These are phyloP conservation scores for Xerophyta viscosa DNA, from an alignment of 106 monocot species.

Conservation along the genomic window DNA sequence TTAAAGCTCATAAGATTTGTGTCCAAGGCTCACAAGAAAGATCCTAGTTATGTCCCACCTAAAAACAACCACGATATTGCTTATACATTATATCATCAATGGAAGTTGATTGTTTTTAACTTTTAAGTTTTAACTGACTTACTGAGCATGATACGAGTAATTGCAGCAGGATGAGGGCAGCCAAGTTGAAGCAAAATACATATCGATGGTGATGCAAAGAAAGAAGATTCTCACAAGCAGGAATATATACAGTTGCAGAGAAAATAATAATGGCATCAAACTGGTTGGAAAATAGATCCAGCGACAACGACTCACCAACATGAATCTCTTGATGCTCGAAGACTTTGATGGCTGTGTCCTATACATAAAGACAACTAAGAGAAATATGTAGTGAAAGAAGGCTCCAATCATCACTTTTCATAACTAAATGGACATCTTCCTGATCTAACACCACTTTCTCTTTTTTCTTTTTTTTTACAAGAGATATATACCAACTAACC, in stretches of 20 bases:
- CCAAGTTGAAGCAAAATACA: background rate
- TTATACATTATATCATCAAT: background rate
- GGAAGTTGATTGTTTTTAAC: too few species aligned
- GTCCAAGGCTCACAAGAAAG: background rate
- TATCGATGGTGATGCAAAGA: too few species aligned
- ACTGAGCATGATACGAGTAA: too few species aligned
- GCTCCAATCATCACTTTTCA: too few species aligned
- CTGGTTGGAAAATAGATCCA: background rate
- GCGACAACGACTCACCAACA: background rate
- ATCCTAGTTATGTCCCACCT: background rate
- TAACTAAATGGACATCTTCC: too few species aligned
- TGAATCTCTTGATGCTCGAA: background rate
- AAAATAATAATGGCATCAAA: background rate
- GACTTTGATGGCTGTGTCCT: background rate
- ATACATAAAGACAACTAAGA: background rate
- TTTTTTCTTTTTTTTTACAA: too few species aligned
- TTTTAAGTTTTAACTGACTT: too few species aligned
- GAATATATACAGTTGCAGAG: background rate
- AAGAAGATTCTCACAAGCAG: background rate
- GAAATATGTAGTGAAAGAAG: background rate
- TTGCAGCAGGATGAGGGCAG: too few species aligned
- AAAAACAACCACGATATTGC: too few species aligned
- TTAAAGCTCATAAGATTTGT: background rate
- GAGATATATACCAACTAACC: too few species aligned
- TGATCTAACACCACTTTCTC: too few species aligned